Evolutionary conservation across 73 alveolate genomes (phyloP).

Genomic region (Effrenium voratum): DNA sequence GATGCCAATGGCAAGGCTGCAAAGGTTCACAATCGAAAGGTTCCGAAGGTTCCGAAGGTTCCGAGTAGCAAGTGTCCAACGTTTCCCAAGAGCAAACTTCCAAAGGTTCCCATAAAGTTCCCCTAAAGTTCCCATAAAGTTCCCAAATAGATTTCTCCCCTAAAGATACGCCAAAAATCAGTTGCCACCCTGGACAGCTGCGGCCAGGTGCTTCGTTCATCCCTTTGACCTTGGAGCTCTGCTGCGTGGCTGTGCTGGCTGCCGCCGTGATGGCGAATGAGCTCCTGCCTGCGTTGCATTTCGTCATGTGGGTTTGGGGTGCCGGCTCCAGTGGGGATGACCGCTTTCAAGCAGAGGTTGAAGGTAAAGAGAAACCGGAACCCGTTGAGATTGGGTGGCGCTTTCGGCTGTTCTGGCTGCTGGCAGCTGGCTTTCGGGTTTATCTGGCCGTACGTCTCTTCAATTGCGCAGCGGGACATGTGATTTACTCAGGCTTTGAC

Average conservation of each 20-base stretch:
- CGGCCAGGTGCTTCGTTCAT: not conserved
- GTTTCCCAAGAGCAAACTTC: too few relatives aligned
- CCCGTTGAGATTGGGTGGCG: not conserved
- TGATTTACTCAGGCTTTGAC: slow-evolving; percentile 7
- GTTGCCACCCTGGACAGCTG: too few relatives aligned
- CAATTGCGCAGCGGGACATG: slow-evolving; percentile 29
- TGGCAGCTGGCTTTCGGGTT: not conserved
- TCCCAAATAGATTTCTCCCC: too few relatives aligned
- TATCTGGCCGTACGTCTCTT: slow-evolving; percentile 1
- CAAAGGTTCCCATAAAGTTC: too few relatives aligned
- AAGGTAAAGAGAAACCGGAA: not conserved
- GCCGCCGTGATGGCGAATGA: slow-evolving; percentile 8
- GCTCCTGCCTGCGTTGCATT: slow-evolving; percentile 3
- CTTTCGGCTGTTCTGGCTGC: not conserved
- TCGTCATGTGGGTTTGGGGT: slow-evolving; percentile 2
- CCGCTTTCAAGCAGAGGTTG: not conserved
- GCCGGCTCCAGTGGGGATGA: not conserved
- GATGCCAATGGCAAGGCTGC: too few relatives aligned
- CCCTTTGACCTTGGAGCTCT: not conserved
- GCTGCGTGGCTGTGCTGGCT: slow-evolving; percentile 17
- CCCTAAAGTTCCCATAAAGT: too few relatives aligned
- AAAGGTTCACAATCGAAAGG: too few relatives aligned
- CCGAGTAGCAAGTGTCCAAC: too few relatives aligned
- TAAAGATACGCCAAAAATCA: too few relatives aligned
- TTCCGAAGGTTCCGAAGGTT: too few relatives aligned